A percentile compares a stretch with the other conserved stretches of the same genome.
phyloP scores from a whole-genome alignment of 2,329 filamentous ascomycete genomes.

The Calonectria pseudoturangicola region DNA sequence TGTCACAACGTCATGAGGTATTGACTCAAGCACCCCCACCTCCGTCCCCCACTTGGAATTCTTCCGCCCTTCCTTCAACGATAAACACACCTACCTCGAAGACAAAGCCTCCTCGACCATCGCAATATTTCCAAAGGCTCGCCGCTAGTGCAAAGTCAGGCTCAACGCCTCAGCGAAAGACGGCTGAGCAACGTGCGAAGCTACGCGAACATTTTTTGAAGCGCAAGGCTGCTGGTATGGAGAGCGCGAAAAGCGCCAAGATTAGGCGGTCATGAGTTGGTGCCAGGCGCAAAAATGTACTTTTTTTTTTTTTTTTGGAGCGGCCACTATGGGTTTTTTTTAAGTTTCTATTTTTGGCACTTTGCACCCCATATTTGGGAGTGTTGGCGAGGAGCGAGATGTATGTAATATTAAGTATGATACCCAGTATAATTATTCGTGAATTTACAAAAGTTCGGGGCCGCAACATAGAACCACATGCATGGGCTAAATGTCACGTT shows the following conservation, averaged over 20 bases:
- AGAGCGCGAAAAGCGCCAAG: conserved; percentile 41
- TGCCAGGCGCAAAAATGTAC: neutral
- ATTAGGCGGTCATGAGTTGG: conserved; percentile 18
- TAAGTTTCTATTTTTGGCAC: neutral
- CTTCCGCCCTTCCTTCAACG: conserved; percentile 45
- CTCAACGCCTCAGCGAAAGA: conserved; percentile 41
- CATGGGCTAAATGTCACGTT: neutral
- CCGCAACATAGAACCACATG: no score
- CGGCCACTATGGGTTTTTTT: conserved; percentile 2
- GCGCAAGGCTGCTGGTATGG: conserved; percentile 41
- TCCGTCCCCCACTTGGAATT: conserved; percentile 45
- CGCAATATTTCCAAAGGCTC: conserved; percentile 52
- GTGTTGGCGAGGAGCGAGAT: neutral
- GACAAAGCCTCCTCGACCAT: conserved; percentile 42
- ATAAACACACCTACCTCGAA: conserved; percentile 43
- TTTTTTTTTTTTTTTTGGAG: neutral
- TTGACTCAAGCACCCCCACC: conserved; percentile 44
- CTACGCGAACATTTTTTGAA: conserved; percentile 55
- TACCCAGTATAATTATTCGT: conserved; percentile 5
- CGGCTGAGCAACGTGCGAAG: conserved; percentile 50
- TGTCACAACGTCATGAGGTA: conserved; percentile 37
- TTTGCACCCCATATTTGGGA: neutral
- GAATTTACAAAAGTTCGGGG: neutral
- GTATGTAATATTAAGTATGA: conserved; percentile 14
- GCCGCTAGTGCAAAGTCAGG: conserved; percentile 37